phyloP scores from a whole-genome alignment of 2,329 filamentous ascomycete genomes.

The Hypomyces rosellus region DNA sequence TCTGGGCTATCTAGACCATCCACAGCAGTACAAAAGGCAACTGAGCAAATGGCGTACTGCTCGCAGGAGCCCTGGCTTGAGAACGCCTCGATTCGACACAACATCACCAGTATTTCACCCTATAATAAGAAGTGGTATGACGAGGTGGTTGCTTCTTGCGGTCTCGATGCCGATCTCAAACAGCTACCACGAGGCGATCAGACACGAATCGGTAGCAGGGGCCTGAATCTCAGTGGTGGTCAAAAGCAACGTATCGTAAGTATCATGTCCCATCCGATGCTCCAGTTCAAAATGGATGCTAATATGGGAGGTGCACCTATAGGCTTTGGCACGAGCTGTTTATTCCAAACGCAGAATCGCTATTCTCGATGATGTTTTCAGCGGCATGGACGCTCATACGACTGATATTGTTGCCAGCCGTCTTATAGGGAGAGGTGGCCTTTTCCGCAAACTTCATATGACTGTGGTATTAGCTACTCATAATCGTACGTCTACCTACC shows the following conservation, averaged over 20 bases:
- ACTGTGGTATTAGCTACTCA: constrained; percentile 38
- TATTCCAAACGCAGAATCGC: constrained; percentile 34
- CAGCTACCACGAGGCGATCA: constrained; percentile 26
- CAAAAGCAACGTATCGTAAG: constrained; percentile 37
- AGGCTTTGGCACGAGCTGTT: constrained; percentile 41
- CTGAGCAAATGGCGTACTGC: constrained; percentile 12
- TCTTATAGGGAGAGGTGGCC: constrained; percentile 34
- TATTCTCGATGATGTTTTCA: constrained; percentile 42
- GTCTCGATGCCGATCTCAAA: constrained; percentile 28
- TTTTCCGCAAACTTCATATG: constrained; percentile 30
- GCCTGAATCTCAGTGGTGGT: constrained; percentile 37
- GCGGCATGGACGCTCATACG: constrained; percentile 39
- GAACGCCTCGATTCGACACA: constrained; percentile 11
- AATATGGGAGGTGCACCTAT: neutral
- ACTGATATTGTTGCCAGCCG: constrained; percentile 34
- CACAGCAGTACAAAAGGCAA: neutral
- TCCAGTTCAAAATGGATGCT: neutral
- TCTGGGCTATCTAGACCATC: too few relatives aligned
- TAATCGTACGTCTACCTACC: neutral
- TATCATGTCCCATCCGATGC: too few relatives aligned
- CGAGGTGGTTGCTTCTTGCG: constrained; percentile 27
- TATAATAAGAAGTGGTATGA: constrained; percentile 24
- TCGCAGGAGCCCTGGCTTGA: constrained; percentile 11
- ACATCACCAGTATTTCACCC: constrained; percentile 6
- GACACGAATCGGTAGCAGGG: constrained; percentile 35